A percentile compares a stretch with the other conserved stretches of the same genome.
These are phyloP conservation scores for Paramecium octaurelia DNA, from an alignment of 73 alveolate species.

Conservation along the genomic window DNA sequence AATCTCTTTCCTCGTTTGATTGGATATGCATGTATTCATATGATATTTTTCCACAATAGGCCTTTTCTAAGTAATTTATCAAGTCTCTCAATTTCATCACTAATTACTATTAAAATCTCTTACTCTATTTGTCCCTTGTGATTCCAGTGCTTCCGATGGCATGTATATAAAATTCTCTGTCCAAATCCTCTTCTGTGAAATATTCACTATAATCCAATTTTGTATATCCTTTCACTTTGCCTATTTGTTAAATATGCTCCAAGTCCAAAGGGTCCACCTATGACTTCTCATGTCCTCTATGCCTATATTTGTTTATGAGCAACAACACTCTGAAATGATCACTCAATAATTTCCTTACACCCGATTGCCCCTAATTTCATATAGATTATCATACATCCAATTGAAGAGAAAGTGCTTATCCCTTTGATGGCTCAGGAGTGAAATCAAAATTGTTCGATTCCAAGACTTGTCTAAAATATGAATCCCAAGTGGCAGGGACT, in stretches of 20 bases:
- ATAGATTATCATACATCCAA: not conserved
- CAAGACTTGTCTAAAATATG: conserved; percentile 72
- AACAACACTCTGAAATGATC: conserved; percentile 68
- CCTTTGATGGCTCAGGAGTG: conserved; percentile 57
- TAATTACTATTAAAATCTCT: not conserved
- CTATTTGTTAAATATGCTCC: not conserved
- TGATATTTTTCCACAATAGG: conserved; percentile 79
- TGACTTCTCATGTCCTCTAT: conserved; percentile 81
- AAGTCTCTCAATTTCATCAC: conserved; percentile 81
- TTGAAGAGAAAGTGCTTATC: not conserved
- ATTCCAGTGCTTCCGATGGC: conserved; percentile 40
- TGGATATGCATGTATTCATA: conserved; percentile 86
- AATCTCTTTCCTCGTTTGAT: conserved; percentile 77
- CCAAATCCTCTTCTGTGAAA: conserved; percentile 79
- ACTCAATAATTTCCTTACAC: conserved; percentile 36
- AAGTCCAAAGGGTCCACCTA: conserved; percentile 78
- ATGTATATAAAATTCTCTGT: conserved; percentile 71
- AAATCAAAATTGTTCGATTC: conserved; percentile 28
- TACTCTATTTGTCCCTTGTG: conserved; percentile 1
- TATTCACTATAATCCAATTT: conserved; percentile 6
- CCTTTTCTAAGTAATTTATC: conserved; percentile 67
- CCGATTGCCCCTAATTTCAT: not conserved
- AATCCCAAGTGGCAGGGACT: conserved; percentile 77
- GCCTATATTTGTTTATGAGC: conserved; percentile 69
- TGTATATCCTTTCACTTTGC: not conserved